Evolutionary conservation across 2,329 filamentous ascomycete genomes (phyloP).

Genomic region (Aquanectria penicillioides): DNA sequence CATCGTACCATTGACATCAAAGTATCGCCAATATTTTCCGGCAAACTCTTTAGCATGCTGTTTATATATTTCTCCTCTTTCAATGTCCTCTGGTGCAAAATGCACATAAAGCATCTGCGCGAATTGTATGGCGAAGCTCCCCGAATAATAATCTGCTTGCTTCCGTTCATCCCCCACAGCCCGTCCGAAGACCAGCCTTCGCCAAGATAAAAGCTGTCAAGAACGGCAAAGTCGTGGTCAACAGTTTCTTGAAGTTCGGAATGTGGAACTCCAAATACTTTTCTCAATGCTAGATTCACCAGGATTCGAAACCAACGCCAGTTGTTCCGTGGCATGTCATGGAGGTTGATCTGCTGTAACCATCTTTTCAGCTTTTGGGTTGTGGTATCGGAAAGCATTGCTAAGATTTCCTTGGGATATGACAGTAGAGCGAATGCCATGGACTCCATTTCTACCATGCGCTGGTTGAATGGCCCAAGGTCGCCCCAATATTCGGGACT

Average conservation of each 20-base stretch:
- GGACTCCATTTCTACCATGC: constrained; percentile 64
- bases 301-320: constrained; percentile 63
- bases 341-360: constrained; percentile 53
- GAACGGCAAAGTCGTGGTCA: constrained; percentile 50
- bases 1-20: constrained; percentile 53
- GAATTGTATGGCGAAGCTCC: constrained; percentile 63
- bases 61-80: constrained; percentile 48
- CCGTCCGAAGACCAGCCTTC: constrained; percentile 60
- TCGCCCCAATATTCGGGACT: constrained; percentile 57
- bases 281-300: constrained; percentile 55
- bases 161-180: constrained; percentile 45
- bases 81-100: constrained; percentile 53
- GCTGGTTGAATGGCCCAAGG: constrained; percentile 55
- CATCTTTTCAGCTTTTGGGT: constrained; percentile 50
- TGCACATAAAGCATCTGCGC: constrained; percentile 56
- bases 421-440: constrained; percentile 57
- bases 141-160: constrained; percentile 54
- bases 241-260: constrained; percentile 48
- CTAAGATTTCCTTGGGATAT: constrained; percentile 45
- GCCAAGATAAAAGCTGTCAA: constrained; percentile 55
- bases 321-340: constrained; percentile 56
- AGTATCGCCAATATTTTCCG: constrained; percentile 56
- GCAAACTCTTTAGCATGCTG: constrained; percentile 53
- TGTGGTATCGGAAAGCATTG: constrained; percentile 36
- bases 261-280: constrained; percentile 49